Evolutionary conservation across 2,329 filamentous ascomycete genomes (phyloP).

Genomic region (Penicillium sp.): DNA sequence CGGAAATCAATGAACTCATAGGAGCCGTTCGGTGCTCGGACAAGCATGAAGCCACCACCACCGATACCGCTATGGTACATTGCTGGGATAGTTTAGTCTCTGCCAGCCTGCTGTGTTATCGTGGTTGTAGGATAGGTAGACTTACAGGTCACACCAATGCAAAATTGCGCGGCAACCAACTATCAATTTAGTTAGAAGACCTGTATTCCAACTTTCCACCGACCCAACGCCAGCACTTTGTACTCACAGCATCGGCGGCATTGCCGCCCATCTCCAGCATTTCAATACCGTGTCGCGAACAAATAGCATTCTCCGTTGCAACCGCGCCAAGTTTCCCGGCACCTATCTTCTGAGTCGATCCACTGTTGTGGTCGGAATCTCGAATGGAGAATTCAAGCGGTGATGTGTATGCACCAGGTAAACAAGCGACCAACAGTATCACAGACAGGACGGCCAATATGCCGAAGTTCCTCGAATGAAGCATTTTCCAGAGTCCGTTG

Average conservation of each 20-base stretch:
- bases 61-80: constrained; percentile 82
- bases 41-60: constrained; percentile 86
- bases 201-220: background rate
- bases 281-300: constrained; percentile 68
- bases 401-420: constrained; percentile 26
- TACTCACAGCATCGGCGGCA: constrained; percentile 68
- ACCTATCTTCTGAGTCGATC: constrained; percentile 33
- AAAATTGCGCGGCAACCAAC: constrained; percentile 73
- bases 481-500: constrained; percentile 16
- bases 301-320: constrained; percentile 69
- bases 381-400: constrained; percentile 22
- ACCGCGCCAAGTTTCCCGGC: constrained; percentile 60
- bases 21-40: constrained; percentile 69
- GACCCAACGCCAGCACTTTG: background rate
- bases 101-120: background rate
- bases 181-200: constrained; percentile 25
- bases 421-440: constrained; percentile 23
- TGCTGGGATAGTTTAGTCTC: constrained; percentile 36
- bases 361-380: background rate
- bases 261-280: constrained; percentile 66
- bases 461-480: constrained; percentile 19
- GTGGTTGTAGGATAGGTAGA: background rate
- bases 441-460: constrained; percentile 23
- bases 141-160: constrained; percentile 69
- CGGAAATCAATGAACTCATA: constrained; percentile 90